Conservation (phyloP, 2,329 filamentous ascomycete species). For the Calonectria pseudoturangicola region DNA sequence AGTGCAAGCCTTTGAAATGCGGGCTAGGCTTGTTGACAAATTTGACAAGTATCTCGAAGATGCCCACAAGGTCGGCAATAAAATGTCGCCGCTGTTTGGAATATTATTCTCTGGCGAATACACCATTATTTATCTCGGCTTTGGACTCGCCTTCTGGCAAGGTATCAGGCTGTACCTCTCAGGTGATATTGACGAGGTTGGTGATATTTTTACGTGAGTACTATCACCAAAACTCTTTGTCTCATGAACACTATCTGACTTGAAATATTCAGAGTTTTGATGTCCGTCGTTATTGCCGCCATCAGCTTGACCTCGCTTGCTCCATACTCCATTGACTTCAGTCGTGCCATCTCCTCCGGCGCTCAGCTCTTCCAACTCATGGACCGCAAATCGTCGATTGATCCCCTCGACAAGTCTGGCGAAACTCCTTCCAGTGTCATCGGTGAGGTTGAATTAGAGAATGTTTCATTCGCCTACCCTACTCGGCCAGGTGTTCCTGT, state of each 20-base stretch:
- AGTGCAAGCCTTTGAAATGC: slow-evolving; percentile 66
- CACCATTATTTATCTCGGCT: slow-evolving; percentile 64
- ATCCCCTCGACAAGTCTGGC: slow-evolving; percentile 59
- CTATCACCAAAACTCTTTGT: background rate
- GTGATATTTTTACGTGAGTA: slow-evolving; percentile 62
- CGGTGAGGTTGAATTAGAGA: slow-evolving; percentile 62
- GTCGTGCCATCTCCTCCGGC: slow-evolving; percentile 60
- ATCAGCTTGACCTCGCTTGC: slow-evolving; percentile 61
- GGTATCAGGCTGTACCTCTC: slow-evolving; percentile 61
- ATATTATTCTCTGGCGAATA: slow-evolving; percentile 63
- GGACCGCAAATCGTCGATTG: slow-evolving; percentile 60
- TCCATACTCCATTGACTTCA: slow-evolving; percentile 62
- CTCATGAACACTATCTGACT: background rate
- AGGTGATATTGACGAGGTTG: slow-evolving; percentile 61
- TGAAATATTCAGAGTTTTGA: slow-evolving; percentile 56
- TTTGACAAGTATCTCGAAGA: slow-evolving; percentile 63
- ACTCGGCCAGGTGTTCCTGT: slow-evolving; percentile 64
- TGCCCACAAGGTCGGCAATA: slow-evolving; percentile 60
- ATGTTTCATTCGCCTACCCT: slow-evolving; percentile 67
- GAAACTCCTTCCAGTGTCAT: slow-evolving; percentile 54
- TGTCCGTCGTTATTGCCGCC: slow-evolving; percentile 63
- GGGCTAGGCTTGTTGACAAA: slow-evolving; percentile 60
- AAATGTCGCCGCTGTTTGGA: slow-evolving; percentile 62
- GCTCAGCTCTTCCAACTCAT: slow-evolving; percentile 62
- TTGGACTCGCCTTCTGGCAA: slow-evolving; percentile 67